A percentile compares a stretch with the other conserved stretches of the same genome.
These are phyloP conservation scores for Colletotrichum kahawae DNA, from an alignment of 2,329 filamentous ascomycete species.

Conservation along the genomic window DNA sequence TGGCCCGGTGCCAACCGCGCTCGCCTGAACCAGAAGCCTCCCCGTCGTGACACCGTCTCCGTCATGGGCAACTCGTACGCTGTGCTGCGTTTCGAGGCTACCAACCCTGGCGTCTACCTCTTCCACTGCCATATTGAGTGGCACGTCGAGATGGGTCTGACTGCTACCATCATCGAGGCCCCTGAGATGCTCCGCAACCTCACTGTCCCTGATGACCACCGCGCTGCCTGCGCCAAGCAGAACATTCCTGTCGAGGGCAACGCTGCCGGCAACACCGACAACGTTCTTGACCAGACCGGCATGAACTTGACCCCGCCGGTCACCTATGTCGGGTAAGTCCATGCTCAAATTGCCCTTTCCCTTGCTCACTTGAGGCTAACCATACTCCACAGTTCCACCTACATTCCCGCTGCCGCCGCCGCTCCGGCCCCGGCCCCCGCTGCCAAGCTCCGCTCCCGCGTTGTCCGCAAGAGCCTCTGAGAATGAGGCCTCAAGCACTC, in stretches of 20 bases:
- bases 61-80: conserved; percentile 49
- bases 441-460: conserved; percentile 8
- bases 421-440: not conserved
- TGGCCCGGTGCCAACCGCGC: conserved; percentile 36
- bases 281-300: conserved; percentile 58
- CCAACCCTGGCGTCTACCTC: conserved; percentile 60
- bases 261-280: conserved; percentile 67
- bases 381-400: not conserved
- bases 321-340: conserved; percentile 48
- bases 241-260: conserved; percentile 63
- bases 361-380: not conserved
- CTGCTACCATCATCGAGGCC: conserved; percentile 59
- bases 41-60: conserved; percentile 41
- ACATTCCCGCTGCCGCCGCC: not conserved
- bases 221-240: conserved; percentile 48
- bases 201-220: conserved; percentile 64
- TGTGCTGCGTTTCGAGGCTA: conserved; percentile 55
- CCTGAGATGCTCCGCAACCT: conserved; percentile 60
- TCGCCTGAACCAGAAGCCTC: conserved; percentile 32
- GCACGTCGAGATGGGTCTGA: conserved; percentile 66
- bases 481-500: not conserved
- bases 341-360: not conserved
- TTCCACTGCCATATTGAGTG: conserved; percentile 67
- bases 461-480: not conserved
- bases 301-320: conserved; percentile 57